Evolutionary conservation across 192 early-diverging fungal genomes (phyloP).

Genomic region (Dissophora ornata): DNA sequence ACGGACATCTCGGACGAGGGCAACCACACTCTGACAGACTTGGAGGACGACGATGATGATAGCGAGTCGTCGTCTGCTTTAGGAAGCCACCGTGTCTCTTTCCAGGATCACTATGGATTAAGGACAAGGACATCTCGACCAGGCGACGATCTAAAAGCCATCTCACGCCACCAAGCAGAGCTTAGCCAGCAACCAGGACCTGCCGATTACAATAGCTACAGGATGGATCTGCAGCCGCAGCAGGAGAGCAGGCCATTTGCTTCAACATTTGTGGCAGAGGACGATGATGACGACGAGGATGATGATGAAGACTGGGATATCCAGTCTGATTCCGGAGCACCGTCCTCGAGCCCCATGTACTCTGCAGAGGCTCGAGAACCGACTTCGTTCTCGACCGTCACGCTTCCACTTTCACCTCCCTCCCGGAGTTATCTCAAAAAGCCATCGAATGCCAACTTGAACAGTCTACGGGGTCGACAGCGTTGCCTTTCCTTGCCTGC

Average conservation of each 20-base stretch:
- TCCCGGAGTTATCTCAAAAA: constrained; percentile 18
- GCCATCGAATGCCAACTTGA: constrained; percentile 25
- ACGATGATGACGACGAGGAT: constrained; percentile 48
- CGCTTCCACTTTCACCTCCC: constrained; percentile 12
- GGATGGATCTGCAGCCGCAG: background rate
- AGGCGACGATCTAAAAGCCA: constrained; percentile 32
- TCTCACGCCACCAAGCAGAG: constrained; percentile 44
- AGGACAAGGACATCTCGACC: constrained; percentile 1
- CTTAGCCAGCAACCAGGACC: constrained; percentile 14
- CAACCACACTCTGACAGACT: constrained; percentile 31
- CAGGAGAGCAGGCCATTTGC: constrained; percentile 9
- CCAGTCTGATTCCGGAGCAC: constrained; percentile 30
- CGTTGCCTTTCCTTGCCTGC: constrained; percentile 18
- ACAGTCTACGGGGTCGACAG: constrained; percentile 30
- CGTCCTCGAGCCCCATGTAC: constrained; percentile 44
- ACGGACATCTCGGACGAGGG: constrained; percentile 51
- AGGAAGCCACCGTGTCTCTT: constrained; percentile 9
- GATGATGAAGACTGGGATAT: constrained; percentile 53
- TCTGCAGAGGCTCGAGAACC: constrained; percentile 29
- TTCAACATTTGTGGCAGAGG: background rate
- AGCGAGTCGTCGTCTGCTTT: background rate
- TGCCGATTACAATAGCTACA: background rate
- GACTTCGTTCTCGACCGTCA: constrained; percentile 20
- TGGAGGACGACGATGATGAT: constrained; percentile 21
- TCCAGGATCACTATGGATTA: constrained; percentile 19